Conservation (phyloP, 2,329 filamentous ascomycete genomes). For the Aspergillus ochraceus region DNA sequence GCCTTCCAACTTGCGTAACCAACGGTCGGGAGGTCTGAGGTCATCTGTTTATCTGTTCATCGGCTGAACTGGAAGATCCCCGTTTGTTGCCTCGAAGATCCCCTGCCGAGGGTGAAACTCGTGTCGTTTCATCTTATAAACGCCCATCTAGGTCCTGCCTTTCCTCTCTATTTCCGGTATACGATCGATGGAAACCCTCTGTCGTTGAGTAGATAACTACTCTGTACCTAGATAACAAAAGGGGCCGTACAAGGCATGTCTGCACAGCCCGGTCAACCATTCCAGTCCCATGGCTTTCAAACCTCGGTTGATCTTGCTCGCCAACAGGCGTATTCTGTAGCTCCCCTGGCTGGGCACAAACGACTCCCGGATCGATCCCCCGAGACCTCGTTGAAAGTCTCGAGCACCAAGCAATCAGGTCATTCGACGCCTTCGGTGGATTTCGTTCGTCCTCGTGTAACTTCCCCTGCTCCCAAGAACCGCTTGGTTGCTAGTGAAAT, state of each 20-base stretch:
- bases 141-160: not conserved
- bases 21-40: not conserved
- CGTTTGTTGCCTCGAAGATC: too few species aligned
- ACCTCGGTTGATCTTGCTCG: constrained; percentile 46
- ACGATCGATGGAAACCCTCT: not conserved
- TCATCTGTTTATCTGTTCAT: too few species aligned
- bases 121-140: not conserved
- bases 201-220: not conserved
- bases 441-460: constrained; percentile 30
- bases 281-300: constrained; percentile 55
- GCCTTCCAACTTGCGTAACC: not conserved
- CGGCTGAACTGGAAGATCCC: too few species aligned
- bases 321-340: constrained; percentile 41
- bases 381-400: constrained; percentile 17
- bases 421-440: constrained; percentile 13
- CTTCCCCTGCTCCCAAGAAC: constrained; percentile 17
- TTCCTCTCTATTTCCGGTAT: not conserved
- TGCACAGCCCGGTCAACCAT: constrained; percentile 20
- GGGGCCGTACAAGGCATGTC: constrained; percentile 25
- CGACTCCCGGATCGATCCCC: constrained; percentile 33
- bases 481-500: constrained; percentile 45
- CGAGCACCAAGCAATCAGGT: constrained; percentile 3
- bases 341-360: constrained; percentile 52
- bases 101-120: not conserved
- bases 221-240: not conserved